phyloP scores from a whole-genome alignment of 176 grass and related monocot genomes.

The Calamus simplicifolius region DNA sequence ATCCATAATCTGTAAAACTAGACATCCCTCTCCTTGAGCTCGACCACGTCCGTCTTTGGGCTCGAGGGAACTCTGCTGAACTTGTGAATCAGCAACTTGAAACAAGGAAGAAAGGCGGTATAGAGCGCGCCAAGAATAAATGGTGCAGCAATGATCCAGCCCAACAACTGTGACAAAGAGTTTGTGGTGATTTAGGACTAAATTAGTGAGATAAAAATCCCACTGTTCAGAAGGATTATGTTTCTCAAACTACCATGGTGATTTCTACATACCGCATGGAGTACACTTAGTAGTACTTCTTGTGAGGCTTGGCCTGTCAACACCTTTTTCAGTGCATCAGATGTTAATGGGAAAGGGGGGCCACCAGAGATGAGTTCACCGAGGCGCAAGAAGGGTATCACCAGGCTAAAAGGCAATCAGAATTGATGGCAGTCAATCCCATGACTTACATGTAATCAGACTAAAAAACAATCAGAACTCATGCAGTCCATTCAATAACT shows the following conservation, averaged over 20 bases:
- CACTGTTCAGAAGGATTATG: too few species aligned
- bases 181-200: conserved; percentile 4
- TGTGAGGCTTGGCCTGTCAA: conserved; percentile 68
- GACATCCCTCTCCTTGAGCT: conserved; percentile 24
- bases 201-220: not conserved
- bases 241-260: too few species aligned
- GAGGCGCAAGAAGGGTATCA: conserved; percentile 81
- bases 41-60: conserved; percentile 28
- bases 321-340: conserved; percentile 77
- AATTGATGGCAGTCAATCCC: not conserved
- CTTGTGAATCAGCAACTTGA: conserved; percentile 49
- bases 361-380: conserved; percentile 62
- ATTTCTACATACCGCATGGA: conserved; percentile 38
- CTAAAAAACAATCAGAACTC: conserved; percentile 31
- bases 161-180: conserved; percentile 50
- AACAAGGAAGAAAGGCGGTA: conserved; percentile 39
- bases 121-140: conserved; percentile 48
- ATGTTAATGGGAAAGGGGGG: conserved; percentile 54
- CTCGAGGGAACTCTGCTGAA: conserved; percentile 43
- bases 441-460: conserved; percentile 10
- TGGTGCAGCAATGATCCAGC: conserved; percentile 66
- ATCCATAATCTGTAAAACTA: conserved; percentile 10
- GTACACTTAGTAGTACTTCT: conserved; percentile 57
- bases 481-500: too few species aligned
- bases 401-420: conserved; percentile 43